phyloP scores from a whole-genome alignment of 83 land plant species.

The Picea mariana region DNA sequence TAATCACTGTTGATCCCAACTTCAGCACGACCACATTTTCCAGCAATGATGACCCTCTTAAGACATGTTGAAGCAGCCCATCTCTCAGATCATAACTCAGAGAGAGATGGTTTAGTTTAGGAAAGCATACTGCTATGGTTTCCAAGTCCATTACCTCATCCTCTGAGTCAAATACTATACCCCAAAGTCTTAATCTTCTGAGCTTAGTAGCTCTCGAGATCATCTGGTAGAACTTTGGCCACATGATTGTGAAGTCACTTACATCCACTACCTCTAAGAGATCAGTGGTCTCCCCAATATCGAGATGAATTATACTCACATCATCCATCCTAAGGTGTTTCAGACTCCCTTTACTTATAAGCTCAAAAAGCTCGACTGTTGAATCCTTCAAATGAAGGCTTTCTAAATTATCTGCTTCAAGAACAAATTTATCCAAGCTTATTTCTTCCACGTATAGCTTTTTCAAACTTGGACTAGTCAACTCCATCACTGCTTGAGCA shows the following conservation, averaged over 20 bases:
- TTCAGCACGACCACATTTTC: constrained; percentile 63
- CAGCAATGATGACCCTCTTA: constrained; percentile 56
- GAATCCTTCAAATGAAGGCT: constrained; percentile 54
- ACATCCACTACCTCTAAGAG: constrained; percentile 70
- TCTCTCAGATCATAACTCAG: constrained; percentile 68
- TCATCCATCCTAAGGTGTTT: constrained; percentile 65
- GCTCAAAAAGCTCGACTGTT: constrained; percentile 69
- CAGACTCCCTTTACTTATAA: constrained; percentile 58
- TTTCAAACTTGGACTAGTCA: constrained; percentile 54
- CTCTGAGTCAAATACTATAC: constrained; percentile 60
- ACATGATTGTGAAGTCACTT: constrained; percentile 62
- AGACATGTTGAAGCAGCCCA: constrained; percentile 47
- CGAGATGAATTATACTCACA: constrained; percentile 64
- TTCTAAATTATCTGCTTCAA: constrained; percentile 79
- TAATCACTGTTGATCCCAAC: constrained; percentile 63
- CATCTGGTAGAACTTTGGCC: constrained; percentile 77
- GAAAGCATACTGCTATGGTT: constrained; percentile 65
- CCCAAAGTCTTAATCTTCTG: constrained; percentile 63
- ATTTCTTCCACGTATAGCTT: constrained; percentile 52
- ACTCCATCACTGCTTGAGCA: constrained; percentile 58
- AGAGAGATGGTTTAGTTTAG: constrained; percentile 57
- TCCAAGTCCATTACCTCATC: constrained; percentile 73
- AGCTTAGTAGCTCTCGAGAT: constrained; percentile 59
- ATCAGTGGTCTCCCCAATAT: constrained; percentile 63
- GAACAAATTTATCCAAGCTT: constrained; percentile 63